phyloP scores from a whole-genome alignment of 2,329 filamentous ascomycete species.

The Colletotrichum higginsianum region DNA sequence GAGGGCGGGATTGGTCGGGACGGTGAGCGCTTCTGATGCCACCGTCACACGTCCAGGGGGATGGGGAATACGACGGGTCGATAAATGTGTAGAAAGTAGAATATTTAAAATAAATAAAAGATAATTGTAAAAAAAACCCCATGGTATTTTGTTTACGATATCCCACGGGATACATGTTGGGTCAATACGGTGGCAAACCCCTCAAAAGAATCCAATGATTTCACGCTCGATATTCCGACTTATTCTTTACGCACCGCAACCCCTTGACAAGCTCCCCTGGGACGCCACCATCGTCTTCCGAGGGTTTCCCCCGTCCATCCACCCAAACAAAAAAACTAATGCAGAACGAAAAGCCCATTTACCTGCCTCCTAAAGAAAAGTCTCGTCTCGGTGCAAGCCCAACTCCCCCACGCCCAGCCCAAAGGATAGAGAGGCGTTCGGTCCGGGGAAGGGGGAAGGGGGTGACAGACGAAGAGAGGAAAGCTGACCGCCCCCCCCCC shows the following conservation, averaged over 20 bases:
- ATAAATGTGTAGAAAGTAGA: too few relatives aligned
- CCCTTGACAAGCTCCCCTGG: not conserved
- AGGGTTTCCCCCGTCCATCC: not conserved
- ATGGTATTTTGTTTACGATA: not conserved
- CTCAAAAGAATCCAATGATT: not conserved
- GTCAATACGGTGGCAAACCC: too few relatives aligned
- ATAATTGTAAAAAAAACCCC: too few relatives aligned
- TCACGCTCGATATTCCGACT: not conserved
- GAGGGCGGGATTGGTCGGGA: conserved; percentile 14
- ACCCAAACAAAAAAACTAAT: not conserved
- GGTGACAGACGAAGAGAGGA: not conserved
- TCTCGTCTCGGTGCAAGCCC: not conserved
- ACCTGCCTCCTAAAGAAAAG: not conserved
- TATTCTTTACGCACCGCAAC: not conserved
- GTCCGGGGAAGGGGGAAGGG: too few relatives aligned
- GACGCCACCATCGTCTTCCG: conserved; percentile 17
- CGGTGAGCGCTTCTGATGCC: conserved; percentile 10
- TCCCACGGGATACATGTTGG: not conserved
- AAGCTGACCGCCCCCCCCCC: not conserved
- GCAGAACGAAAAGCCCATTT: not conserved
- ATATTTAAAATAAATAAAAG: too few relatives aligned
- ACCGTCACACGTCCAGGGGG: conserved; percentile 8
- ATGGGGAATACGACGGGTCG: not conserved
- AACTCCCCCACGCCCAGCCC: not conserved
- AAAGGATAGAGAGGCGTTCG: too few relatives aligned